Evolutionary conservation across 2,329 filamentous ascomycete genomes (phyloP).

Genomic region (Aspergillus sp.): DNA sequence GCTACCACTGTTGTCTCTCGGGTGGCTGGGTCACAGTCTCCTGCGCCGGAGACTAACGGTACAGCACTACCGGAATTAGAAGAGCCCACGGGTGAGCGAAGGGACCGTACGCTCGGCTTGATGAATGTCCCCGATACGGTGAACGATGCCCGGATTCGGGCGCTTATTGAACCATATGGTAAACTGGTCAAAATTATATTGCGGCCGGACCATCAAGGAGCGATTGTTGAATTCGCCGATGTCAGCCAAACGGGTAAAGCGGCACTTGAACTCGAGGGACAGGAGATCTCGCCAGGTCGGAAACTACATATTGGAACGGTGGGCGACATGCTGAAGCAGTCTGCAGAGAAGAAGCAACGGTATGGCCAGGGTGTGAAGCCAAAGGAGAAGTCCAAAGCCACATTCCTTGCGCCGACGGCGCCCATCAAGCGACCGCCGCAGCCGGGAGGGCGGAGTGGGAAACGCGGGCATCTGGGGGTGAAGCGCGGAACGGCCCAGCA

Average conservation of each 20-base stretch:
- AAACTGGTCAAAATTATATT: conserved; percentile 73
- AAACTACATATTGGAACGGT: conserved; percentile 52
- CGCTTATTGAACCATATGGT: conserved; percentile 70
- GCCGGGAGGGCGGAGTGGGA: conserved; percentile 41
- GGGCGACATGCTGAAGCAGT: conserved; percentile 49
- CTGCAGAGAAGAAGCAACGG: conserved; percentile 42
- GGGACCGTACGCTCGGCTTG: conserved; percentile 73
- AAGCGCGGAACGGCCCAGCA: conserved; percentile 36
- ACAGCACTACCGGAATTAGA: conserved; percentile 32
- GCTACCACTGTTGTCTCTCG: conserved; percentile 47
- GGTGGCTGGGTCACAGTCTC: conserved; percentile 35
- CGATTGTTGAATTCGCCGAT: conserved; percentile 78
- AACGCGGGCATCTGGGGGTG: conserved; percentile 51
- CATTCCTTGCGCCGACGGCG: conserved; percentile 31
- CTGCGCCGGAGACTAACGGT: conserved; percentile 37
- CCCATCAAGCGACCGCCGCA: conserved; percentile 49
- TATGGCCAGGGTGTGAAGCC: conserved; percentile 39
- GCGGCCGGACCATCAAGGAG: conserved; percentile 78
- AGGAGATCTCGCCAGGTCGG: conserved; percentile 45
- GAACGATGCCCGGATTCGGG: conserved; percentile 78
- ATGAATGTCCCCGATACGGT: conserved; percentile 89
- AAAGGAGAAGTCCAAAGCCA: conserved; percentile 31
- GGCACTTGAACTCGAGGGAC: conserved; percentile 46
- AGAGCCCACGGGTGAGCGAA: conserved; percentile 45
- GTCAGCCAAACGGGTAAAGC: conserved; percentile 67